Evolutionary conservation across 1,284 basidiomycete species (phyloP).

Genomic region (Moesziomyces sp.): DNA sequence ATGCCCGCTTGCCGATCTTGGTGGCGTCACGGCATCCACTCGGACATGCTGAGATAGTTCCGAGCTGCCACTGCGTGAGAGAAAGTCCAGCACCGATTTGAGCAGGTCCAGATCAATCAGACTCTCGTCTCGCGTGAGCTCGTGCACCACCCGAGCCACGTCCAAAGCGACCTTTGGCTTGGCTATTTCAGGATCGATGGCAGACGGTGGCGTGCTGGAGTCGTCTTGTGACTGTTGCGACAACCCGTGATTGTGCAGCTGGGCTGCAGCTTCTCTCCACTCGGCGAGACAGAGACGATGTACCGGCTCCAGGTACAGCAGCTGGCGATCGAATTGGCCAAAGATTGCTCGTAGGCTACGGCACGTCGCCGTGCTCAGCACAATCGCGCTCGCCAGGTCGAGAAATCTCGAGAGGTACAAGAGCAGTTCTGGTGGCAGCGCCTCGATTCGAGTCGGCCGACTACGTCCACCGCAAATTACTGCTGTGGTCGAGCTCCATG

Average conservation of each 20-base stretch:
- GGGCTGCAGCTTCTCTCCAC: conserved; percentile 34
- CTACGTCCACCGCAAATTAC: no score
- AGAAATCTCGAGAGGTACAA: conserved; percentile 33
- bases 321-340: conserved; percentile 31
- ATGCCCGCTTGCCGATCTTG: neutral
- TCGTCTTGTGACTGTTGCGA: neutral
- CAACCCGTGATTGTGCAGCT: conserved; percentile 3
- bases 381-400: conserved; percentile 16
- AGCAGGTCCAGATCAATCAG: conserved; percentile 35
- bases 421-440: conserved; percentile 29
- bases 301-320: conserved; percentile 28
- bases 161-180: neutral
- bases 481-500: no score
- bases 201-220: neutral
- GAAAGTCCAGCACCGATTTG: conserved; percentile 19
- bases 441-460: conserved; percentile 11
- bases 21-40: neutral
- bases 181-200: neutral
- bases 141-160: conserved; percentile 3
- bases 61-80: neutral
- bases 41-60: neutral
- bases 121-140: conserved; percentile 34
- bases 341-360: conserved; percentile 10
- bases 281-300: conserved; percentile 35
- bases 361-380: conserved; percentile 26